A percentile compares a stretch with the other conserved stretches of the same genome.
These are phyloP conservation scores for Neonectria neomacrospora DNA, from an alignment of 2,329 filamentous ascomycete genomes.

Conservation along the genomic window DNA sequence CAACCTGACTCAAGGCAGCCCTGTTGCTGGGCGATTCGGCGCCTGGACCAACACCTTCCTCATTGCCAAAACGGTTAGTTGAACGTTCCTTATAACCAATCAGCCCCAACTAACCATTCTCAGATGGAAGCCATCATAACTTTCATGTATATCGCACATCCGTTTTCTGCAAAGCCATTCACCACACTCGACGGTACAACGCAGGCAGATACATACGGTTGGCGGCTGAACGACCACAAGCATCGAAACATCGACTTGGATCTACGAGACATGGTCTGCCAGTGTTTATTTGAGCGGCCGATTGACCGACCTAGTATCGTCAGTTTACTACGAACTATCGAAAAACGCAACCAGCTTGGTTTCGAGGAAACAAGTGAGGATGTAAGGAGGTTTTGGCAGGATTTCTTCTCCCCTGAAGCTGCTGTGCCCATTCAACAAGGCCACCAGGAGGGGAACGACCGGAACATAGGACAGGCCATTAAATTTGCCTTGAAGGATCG, in stretches of 20 bases:
- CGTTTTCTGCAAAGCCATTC: conserved; percentile 25
- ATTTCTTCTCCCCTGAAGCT: conserved; percentile 18
- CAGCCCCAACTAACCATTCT: conserved; percentile 13
- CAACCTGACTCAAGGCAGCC: conserved; percentile 22
- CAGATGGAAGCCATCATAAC: conserved; percentile 47
- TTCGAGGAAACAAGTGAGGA: conserved; percentile 34
- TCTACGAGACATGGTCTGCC: conserved; percentile 38
- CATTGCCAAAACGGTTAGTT: conserved; percentile 42
- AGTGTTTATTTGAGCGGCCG: conserved; percentile 44
- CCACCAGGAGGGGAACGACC: neutral
- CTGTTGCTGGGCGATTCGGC: conserved; percentile 44
- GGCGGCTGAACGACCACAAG: conserved; percentile 26
- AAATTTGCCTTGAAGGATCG: neutral
- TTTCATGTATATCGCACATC: conserved; percentile 21
- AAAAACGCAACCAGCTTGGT: conserved; percentile 31
- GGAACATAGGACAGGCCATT: neutral
- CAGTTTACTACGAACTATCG: conserved; percentile 34
- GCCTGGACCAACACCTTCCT: conserved; percentile 46
- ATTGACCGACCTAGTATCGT: conserved; percentile 41
- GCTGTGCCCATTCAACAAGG: neutral
- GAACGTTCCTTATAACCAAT: too few relatives aligned
- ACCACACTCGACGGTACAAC: neutral
- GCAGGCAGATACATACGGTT: conserved; percentile 37
- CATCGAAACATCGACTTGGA: conserved; percentile 34
- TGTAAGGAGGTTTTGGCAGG: conserved; percentile 35